Conservation (phyloP, 768 basidiomycete species). For the Lactifluus piperatus region DNA sequence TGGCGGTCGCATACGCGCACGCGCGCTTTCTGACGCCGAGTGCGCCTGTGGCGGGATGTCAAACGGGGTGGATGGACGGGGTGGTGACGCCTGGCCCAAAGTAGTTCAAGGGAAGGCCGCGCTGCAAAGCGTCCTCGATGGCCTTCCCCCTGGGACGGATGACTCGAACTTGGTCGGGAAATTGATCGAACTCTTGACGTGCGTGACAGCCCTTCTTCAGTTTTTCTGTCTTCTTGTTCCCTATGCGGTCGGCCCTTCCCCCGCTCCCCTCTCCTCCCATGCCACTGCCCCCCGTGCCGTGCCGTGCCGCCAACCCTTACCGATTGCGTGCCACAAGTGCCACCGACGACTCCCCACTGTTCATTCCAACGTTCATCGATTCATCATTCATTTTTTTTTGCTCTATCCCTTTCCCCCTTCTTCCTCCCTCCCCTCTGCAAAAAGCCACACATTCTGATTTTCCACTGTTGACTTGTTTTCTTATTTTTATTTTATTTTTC, state of each 20-base stretch:
- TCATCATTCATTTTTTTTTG: no score
- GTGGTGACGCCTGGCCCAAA: constrained; percentile 65
- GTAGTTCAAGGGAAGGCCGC: constrained; percentile 46
- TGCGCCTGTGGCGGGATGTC: constrained; percentile 53
- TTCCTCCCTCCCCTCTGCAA: no score
- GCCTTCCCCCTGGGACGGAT: constrained; percentile 25
- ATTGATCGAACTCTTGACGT: constrained; percentile 65
- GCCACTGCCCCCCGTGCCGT: no score
- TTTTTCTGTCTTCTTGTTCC: background rate
- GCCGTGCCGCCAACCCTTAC: background rate
- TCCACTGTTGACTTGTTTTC: background rate
- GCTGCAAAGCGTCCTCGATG: constrained; percentile 37
- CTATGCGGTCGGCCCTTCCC: background rate
- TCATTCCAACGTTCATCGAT: no score
- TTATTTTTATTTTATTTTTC: no score
- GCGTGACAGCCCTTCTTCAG: constrained; percentile 30
- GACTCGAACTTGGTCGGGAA: constrained; percentile 48
- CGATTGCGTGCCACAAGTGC: no score
- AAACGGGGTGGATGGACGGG: constrained; percentile 63
- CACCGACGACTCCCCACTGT: no score
- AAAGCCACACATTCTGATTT: no score
- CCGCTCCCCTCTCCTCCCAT: background rate
- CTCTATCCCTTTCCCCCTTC: no score
- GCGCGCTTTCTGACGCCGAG: constrained; percentile 44
- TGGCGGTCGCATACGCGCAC: constrained; percentile 47